Conservation (phyloP, 106 monocot genomes). For the Dactylorhiza incarnata region DNA sequence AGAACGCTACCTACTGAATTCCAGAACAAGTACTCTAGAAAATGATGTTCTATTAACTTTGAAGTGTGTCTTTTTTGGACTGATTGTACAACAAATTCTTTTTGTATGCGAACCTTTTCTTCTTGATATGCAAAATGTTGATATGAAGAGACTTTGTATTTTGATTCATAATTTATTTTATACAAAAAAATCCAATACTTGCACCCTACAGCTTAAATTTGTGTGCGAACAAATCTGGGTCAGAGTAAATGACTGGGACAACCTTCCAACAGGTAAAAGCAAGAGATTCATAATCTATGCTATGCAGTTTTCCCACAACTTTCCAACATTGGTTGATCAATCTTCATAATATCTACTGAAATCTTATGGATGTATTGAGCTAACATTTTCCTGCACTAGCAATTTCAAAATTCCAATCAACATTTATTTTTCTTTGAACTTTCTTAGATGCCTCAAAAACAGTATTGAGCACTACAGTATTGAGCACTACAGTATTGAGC, state of each 20-base stretch:
- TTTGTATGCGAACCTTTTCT: background rate
- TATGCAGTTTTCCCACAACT: background rate
- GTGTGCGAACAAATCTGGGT: slow-evolving; percentile 13
- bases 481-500: too few species aligned
- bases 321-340: background rate
- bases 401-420: too few species aligned
- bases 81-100: background rate
- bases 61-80: background rate
- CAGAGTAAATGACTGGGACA: slow-evolving; percentile 21
- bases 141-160: background rate
- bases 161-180: background rate
- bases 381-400: too few species aligned
- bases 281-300: background rate
- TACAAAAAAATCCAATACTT: background rate
- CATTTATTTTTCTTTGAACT: too few species aligned
- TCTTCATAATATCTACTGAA: background rate
- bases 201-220: slow-evolving; percentile 17
- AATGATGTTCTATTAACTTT: too few species aligned
- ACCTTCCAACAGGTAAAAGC: slow-evolving; percentile 13
- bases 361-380: background rate
- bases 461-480: too few species aligned
- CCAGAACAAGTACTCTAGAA: too few species aligned
- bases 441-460: too few species aligned
- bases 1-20: too few species aligned
- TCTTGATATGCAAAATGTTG: background rate